phyloP scores from a whole-genome alignment of 2,329 filamentous ascomycete species.

The Epichloe brachyelytri region DNA sequence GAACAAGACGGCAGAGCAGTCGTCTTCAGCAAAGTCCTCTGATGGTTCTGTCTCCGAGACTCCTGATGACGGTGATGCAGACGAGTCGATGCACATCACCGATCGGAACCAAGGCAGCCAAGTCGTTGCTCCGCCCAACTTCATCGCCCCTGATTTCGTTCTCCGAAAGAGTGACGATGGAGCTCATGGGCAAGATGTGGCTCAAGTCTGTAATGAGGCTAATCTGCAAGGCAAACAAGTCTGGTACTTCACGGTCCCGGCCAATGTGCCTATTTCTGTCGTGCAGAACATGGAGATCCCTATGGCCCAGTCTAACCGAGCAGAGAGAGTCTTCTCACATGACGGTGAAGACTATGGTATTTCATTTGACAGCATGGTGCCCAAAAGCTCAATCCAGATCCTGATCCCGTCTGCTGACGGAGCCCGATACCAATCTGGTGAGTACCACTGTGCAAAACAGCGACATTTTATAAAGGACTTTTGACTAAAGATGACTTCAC shows the following conservation, averaged over 20 bases:
- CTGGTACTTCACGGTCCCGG: slow-evolving; percentile 69
- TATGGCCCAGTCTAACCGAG: slow-evolving; percentile 38
- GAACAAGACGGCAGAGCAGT: background rate
- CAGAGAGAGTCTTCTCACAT: slow-evolving; percentile 45
- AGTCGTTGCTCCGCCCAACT: slow-evolving; percentile 28
- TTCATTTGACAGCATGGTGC: slow-evolving; percentile 37
- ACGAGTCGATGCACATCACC: slow-evolving; percentile 28
- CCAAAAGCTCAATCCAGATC: slow-evolving; percentile 41
- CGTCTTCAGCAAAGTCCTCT: slow-evolving; percentile 2
- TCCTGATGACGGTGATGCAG: slow-evolving; percentile 19
- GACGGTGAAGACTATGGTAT: slow-evolving; percentile 51
- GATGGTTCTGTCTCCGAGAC: slow-evolving; percentile 5
- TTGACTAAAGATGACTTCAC: slow-evolving; percentile 4
- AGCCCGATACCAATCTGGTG: slow-evolving; percentile 41
- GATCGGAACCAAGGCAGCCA: slow-evolving; percentile 18
- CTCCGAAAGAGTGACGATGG: slow-evolving; percentile 33
- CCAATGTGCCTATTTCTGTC: slow-evolving; percentile 53
- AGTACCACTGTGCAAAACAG: slow-evolving; percentile 11
- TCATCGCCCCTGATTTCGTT: slow-evolving; percentile 39
- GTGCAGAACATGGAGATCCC: slow-evolving; percentile 52
- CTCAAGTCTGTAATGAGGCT: slow-evolving; percentile 43
- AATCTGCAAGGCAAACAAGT: slow-evolving; percentile 58
- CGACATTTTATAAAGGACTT: slow-evolving; percentile 4
- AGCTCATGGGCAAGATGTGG: slow-evolving; percentile 31
- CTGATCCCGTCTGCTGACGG: slow-evolving; percentile 46